These are phyloP conservation scores for Xerocomellus chrysenteron DNA, from an alignment of 768 basidiomycete species.

Conservation along the genomic window DNA sequence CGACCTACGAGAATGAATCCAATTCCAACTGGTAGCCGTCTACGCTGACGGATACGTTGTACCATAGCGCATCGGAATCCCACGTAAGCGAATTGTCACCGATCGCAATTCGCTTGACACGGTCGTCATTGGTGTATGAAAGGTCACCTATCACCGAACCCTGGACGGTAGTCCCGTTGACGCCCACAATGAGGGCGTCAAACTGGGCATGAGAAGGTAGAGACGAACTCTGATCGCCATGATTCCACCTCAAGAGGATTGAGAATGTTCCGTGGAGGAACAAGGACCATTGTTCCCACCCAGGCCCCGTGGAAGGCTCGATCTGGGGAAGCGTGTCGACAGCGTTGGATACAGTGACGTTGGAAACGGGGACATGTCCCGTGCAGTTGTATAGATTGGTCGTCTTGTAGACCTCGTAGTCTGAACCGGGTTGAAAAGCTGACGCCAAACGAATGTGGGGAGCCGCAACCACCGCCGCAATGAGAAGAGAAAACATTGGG, in stretches of 20 bases:
- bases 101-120: conserved; percentile 7
- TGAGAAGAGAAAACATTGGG: not conserved
- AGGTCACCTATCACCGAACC: not conserved
- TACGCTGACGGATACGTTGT: conserved; percentile 7
- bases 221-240: conserved; percentile 6
- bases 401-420: conserved; percentile 12
- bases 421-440: conserved; percentile 11
- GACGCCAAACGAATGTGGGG: not conserved
- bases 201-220: not conserved
- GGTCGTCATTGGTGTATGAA: not conserved
- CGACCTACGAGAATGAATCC: conserved; percentile 13
- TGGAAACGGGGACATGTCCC: conserved; percentile 7
- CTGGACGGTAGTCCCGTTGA: conserved; percentile 12
- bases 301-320: not conserved
- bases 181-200: conserved; percentile 4
- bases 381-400: conserved; percentile 20
- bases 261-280: conserved; percentile 12
- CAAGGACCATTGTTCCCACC: conserved; percentile 19
- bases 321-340: conserved; percentile 18
- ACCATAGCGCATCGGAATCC: conserved; percentile 13
- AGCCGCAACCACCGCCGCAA: not conserved
- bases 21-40: conserved; percentile 9
- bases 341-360: conserved; percentile 10
- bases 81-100: conserved; percentile 10
- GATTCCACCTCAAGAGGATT: conserved; percentile 14